Base-by-base conservation (phyloP, 2,329 filamentous ascomycete genomes). In the Apiospora arundinis region DNA sequence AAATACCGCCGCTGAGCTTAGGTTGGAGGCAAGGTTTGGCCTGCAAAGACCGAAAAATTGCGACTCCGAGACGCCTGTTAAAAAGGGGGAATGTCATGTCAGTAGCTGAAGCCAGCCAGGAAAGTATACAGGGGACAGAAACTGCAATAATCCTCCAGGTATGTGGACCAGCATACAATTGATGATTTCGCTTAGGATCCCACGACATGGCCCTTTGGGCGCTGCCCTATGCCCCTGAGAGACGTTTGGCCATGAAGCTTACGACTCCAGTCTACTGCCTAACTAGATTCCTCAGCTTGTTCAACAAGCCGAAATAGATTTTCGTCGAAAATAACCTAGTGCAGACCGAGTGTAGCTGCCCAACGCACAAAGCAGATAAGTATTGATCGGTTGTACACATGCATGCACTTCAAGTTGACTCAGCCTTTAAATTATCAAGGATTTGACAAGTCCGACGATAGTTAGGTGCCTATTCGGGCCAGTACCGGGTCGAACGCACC, bases 61-160 rank as follows among this genome's bases (percentile, higher is more conserved):
- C n/a, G n/a, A 52, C 23, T 52, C 48, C 48, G 48, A 52, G 48
- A 52, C 8, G 48, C 48, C 7, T 52, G 48, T 52, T 25, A 52
- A 25, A 52, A 25, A 52, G n/a, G 48, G 48, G 48, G 48, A 25
- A 52, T 52, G 12, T 11, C 48, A 52, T 25, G 48, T 25, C 7
- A 52, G 48, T 25, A 52, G 48, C n/a, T 25, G 48, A 52, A 52
- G 48, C 48, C 48, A 25, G 48, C 48, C 48, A 52, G n/a, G 48
- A 25, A 52, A 52, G 23, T 52, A 25, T 52, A 52, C 48, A 52
- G 23, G 48, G 48, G 48, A n/a, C 46, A 48, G 46, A 23, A 48
- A 48, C 46, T 48, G 21, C 2, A 9, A 52, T 52, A 1, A 12
- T 52, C 48, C 48, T 25, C 48, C 48, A 25, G 48, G 48, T 25